A percentile compares a stretch with the other conserved stretches of the same genome.
phyloP scores from a whole-genome alignment of 2,329 filamentous ascomycete species.

The Alternaria sp. region DNA sequence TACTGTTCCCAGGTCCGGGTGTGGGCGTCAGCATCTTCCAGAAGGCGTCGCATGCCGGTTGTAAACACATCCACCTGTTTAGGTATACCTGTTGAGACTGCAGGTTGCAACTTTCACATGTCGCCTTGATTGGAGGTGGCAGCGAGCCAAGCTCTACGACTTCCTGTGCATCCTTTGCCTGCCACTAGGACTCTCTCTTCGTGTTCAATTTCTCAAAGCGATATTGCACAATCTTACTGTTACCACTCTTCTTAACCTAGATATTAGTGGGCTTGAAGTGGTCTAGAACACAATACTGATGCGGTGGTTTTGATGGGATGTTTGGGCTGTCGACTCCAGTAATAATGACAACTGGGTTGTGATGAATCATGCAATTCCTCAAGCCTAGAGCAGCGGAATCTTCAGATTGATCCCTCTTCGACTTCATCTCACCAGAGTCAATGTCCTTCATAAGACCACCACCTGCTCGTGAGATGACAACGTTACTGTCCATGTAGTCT shows the following conservation, averaged over 20 bases:
- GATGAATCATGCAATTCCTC: constrained; percentile 56
- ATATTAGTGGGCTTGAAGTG: constrained; percentile 73
- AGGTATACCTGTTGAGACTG: constrained; percentile 54
- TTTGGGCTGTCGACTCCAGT: constrained; percentile 62
- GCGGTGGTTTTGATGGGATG: constrained; percentile 61
- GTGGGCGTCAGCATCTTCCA: constrained; percentile 57
- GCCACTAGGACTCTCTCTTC: constrained; percentile 67
- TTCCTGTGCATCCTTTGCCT: constrained; percentile 46
- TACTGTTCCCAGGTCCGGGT: constrained; percentile 18
- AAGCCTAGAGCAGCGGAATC: constrained; percentile 53
- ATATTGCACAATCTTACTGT: constrained; percentile 63
- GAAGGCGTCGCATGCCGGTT: constrained; percentile 61
- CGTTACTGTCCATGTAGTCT: constrained; percentile 67
- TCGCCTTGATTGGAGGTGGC: constrained; percentile 44
- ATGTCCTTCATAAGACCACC: constrained; percentile 62
- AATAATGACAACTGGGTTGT: constrained; percentile 61
- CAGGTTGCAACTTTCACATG: constrained; percentile 48
- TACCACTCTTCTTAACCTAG: constrained; percentile 68
- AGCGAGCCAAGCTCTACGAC: constrained; percentile 44
- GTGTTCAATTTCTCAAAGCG: constrained; percentile 71
- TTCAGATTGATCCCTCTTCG: constrained; percentile 58
- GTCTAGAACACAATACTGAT: constrained; percentile 71
- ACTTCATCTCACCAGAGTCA: constrained; percentile 56
- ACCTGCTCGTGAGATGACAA: constrained; percentile 70
- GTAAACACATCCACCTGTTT: constrained; percentile 67